Evolutionary conservation across 768 basidiomycete genomes (phyloP).

Genomic region (Kockovaella imperatae): DNA sequence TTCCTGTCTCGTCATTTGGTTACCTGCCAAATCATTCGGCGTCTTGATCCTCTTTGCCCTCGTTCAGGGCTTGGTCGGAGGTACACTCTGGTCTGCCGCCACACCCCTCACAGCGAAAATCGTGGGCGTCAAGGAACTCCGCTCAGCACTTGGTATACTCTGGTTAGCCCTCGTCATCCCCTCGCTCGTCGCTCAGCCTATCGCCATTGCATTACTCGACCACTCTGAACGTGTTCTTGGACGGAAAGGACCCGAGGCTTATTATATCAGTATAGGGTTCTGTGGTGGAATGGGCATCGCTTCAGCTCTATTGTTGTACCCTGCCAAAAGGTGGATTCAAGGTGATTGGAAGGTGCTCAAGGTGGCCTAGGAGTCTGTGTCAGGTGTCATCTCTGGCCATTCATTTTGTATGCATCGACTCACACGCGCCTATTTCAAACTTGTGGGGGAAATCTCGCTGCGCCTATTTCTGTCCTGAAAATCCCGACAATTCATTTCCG

Average conservation of each 20-base stretch:
- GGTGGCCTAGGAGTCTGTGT: too few relatives aligned
- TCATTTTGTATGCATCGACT: too few relatives aligned
- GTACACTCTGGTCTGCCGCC: conserved; percentile 61
- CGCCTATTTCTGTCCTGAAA: too few relatives aligned
- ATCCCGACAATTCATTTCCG: too few relatives aligned
- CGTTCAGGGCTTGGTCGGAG: conserved; percentile 52
- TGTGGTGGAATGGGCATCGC: conserved; percentile 20
- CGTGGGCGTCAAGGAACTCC: conserved; percentile 50
- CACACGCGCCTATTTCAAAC: too few relatives aligned
- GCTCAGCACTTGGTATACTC: conserved; percentile 31
- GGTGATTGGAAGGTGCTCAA: conserved; percentile 21
- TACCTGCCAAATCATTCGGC: conserved; percentile 38
- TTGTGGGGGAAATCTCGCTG: too few relatives aligned
- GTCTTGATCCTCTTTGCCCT: conserved; percentile 40
- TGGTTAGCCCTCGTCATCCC: conserved; percentile 32
- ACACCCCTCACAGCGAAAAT: conserved; percentile 56
- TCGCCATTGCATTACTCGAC: conserved; percentile 29
- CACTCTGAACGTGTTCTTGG: conserved; percentile 20
- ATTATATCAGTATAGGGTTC: conserved; percentile 33
- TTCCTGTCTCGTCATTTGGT: conserved; percentile 41
- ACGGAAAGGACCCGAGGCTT: conserved; percentile 17
- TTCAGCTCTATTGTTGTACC: conserved; percentile 18
- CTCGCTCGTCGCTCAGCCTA: conserved; percentile 29
- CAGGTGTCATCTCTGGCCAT: too few relatives aligned
- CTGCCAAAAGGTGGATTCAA: conserved; percentile 26